Conservation (phyloP, 2,329 filamentous ascomycete genomes). For the Hypocrella siamensis region DNA sequence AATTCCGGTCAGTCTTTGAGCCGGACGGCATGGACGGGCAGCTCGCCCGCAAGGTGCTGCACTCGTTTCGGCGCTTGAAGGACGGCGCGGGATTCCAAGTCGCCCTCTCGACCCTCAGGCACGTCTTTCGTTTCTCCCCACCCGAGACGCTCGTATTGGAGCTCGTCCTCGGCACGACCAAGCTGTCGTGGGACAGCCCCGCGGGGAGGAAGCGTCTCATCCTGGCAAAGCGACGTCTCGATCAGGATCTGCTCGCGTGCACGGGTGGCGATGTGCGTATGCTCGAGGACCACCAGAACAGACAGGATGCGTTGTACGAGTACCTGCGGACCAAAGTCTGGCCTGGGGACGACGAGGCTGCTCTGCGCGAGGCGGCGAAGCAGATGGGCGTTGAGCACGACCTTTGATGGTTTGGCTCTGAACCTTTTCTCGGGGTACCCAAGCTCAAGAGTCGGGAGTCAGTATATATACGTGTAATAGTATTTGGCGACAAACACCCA, state of each 20-base stretch:
- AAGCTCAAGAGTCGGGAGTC: too few relatives aligned
- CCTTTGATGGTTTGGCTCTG: slow-evolving; percentile 13
- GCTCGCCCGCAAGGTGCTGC: slow-evolving; percentile 31
- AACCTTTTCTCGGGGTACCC: too few relatives aligned
- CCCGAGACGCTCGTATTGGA: slow-evolving; percentile 30
- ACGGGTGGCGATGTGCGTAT: slow-evolving; percentile 15
- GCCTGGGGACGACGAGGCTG: slow-evolving; percentile 11
- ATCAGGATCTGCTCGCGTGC: slow-evolving; percentile 18
- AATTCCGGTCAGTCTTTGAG: slow-evolving; percentile 28
- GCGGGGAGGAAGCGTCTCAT: slow-evolving; percentile 24
- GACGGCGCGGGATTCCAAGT: slow-evolving; percentile 30
- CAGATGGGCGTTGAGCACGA: slow-evolving; percentile 31
- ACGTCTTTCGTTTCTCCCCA: slow-evolving; percentile 26
- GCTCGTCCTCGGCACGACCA: slow-evolving; percentile 26
- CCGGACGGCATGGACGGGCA: slow-evolving; percentile 26
- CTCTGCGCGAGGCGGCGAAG: slow-evolving; percentile 12
- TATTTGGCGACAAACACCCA: background rate
- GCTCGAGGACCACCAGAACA: slow-evolving; percentile 19
- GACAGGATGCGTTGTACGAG: slow-evolving; percentile 23
- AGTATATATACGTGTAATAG: background rate
- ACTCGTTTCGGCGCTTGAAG: slow-evolving; percentile 30
- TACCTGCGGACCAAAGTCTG: slow-evolving; percentile 25
- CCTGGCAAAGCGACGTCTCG: slow-evolving; percentile 24
- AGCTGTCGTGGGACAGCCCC: slow-evolving; percentile 25
- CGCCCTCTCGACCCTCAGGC: slow-evolving; percentile 26